These are phyloP conservation scores for Calonectria montana DNA, from an alignment of 2,329 filamentous ascomycete genomes.

Conservation along the genomic window DNA sequence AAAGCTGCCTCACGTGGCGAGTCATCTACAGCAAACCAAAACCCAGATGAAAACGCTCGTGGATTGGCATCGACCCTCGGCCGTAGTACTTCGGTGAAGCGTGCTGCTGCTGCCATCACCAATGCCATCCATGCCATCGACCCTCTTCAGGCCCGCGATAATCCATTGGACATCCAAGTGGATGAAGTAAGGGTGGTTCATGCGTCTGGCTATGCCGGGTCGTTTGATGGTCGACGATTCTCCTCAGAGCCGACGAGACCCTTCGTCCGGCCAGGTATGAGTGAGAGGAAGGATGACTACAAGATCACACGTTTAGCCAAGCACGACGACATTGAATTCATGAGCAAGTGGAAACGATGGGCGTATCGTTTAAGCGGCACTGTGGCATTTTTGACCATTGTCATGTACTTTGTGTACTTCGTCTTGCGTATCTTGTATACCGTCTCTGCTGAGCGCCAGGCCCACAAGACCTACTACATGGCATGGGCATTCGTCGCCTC, in stretches of 20 bases:
- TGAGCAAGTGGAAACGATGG: conserved; percentile 1
- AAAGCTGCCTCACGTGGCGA: neutral
- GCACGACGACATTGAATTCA: conserved; percentile 38
- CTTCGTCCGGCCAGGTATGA: conserved; percentile 19
- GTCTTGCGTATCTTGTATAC: conserved; percentile 3
- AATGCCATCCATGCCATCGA: conserved; percentile 2
- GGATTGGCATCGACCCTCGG: neutral
- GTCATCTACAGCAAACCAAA: neutral
- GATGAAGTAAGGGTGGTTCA: neutral
- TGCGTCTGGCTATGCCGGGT: neutral
- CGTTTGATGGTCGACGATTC: conserved; percentile 18
- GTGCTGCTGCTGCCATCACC: conserved; percentile 2
- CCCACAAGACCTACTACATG: conserved; percentile 1
- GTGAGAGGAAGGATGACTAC: conserved; percentile 35
- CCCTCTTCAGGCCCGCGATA: neutral
- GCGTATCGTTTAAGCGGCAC: neutral
- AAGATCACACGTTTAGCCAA: conserved; percentile 44
- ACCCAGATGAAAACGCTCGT: neutral
- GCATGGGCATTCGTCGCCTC: neutral
- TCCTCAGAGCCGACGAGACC: neutral
- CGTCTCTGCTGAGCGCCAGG: neutral
- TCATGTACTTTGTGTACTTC: conserved; percentile 2
- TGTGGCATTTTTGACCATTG: neutral
- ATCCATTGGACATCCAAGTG: neutral
- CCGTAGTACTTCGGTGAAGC: neutral